phyloP scores from a whole-genome alignment of 345 rosid species.

The Populus davidiana region DNA sequence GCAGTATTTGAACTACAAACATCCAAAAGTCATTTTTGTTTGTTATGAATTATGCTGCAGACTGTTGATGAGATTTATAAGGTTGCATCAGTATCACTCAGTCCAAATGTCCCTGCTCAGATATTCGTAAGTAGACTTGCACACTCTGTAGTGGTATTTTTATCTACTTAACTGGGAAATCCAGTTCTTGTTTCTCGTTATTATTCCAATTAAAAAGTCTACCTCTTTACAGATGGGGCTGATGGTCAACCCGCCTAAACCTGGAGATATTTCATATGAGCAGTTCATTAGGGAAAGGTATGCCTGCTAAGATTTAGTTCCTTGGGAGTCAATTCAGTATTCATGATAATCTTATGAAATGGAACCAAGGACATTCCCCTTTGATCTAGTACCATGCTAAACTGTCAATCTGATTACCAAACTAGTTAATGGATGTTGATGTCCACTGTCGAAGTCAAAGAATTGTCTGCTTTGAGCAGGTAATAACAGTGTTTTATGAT shows the following conservation, averaged over 20 bases:
- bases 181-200: constrained; percentile 1
- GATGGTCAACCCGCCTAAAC: constrained; percentile 94
- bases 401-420: neutral
- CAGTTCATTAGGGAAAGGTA: constrained; percentile 86
- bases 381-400: neutral
- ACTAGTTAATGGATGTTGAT: neutral
- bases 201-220: neutral
- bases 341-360: neutral
- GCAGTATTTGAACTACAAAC: neutral
- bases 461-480: neutral
- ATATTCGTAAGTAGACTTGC: constrained; percentile 69
- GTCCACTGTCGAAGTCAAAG: neutral
- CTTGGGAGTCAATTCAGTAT: neutral
- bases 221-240: constrained; percentile 72
- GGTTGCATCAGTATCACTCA: constrained; percentile 83
- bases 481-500: constrained; percentile 1
- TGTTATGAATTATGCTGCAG: constrained; percentile 43
- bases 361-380: neutral
- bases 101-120: constrained; percentile 97
- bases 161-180: constrained; percentile 2
- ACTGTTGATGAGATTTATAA: constrained; percentile 95
- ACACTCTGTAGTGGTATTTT: constrained; percentile 7
- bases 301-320: constrained; percentile 12
- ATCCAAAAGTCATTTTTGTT: constrained; percentile 2
- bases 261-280: constrained; percentile 89